A percentile compares a stretch with the other conserved stretches of the same genome.
Evolutionary conservation across 148 eudicot species (phyloP).

Genomic region (Camellia japonica): DNA sequence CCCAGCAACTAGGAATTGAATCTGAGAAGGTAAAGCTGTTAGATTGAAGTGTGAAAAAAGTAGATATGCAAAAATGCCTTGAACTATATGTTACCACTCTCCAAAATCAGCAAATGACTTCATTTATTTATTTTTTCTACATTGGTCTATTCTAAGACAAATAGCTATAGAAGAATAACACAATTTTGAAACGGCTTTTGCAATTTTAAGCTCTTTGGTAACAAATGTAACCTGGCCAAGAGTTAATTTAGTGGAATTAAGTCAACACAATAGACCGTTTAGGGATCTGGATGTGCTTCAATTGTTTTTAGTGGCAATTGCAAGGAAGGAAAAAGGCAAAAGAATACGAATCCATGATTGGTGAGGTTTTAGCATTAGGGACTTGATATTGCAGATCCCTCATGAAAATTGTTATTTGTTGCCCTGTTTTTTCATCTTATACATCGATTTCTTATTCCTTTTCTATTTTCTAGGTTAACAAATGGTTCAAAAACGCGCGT

Average conservation of each 20-base stretch:
- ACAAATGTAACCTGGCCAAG: neutral
- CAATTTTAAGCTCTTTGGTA: neutral
- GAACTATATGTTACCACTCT: neutral
- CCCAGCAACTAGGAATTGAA: conserved; percentile 71
- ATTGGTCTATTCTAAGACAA: neutral
- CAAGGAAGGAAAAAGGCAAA: neutral
- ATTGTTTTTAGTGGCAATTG: neutral
- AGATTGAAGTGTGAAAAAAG: neutral
- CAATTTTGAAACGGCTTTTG: neutral
- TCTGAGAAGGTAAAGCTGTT: conserved; percentile 58
- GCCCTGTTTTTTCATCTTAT: neutral
- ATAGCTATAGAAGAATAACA: neutral
- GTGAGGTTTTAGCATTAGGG: neutral
- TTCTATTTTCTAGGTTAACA: conserved; percentile 58
- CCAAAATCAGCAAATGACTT: neutral
- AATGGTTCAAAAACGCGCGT: conserved; percentile 98
- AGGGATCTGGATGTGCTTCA: conserved; percentile 8
- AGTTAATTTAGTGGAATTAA: neutral
- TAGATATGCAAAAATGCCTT: neutral
- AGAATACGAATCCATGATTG: neutral
- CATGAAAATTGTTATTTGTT: neutral
- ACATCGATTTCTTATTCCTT: conserved; percentile 3
- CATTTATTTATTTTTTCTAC: neutral
- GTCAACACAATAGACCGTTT: neutral
- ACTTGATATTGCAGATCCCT: conserved; percentile 4